Evolutionary conservation across 495 filamentous ascomycete genomes (phyloP), one percentile per base, ranked within the genome.

Genomic region (Aspergillus baeticus): DNA sequence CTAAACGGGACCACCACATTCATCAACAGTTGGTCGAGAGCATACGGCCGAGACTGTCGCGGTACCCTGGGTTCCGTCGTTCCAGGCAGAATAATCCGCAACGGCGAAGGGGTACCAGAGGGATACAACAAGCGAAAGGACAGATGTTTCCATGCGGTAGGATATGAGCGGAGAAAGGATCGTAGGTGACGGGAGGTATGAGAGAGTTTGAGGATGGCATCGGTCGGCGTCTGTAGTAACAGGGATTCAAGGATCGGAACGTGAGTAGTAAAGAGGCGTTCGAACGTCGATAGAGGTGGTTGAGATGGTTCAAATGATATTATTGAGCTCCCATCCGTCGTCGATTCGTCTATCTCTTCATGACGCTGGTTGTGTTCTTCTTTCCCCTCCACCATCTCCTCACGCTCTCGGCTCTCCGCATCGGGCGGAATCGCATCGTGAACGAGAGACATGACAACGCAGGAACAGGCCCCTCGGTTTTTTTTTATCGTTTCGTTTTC

Each of bases 121-220:
- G 77, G 79, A 48, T 73, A 77, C 10, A 77, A 70, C 15, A 84
- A 63, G 36, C 82, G 77, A 61, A 86, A 86, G 2, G 82, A 85
- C 18, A 85, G 73, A 44, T 76, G 73, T 64, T 77, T 80, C 83
- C 83, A 86, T 73, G 83, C 83, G 56, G 78, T 77, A 37, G 82
- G 83, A 66, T 84, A 85, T 20, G 71, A 71, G 51, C 70, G 73
- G 23, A 86, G 72, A 55, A 84, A 84, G 17, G 69, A 69, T 37
- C 80, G 78, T 21, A 85, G 76, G 63, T 79, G 75, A 50, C 65
- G 64, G 14, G 80, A 83, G 33, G 81, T 81, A 54, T 84, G 81
- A 57, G 83, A 83, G 52, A 84, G 78, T 51, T 80, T 73, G 60
- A 85, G 65, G 54, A 84, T 74, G 29, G 81, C 67, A 34, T 78